A percentile compares a stretch with the other conserved stretches of the same genome.
Conservation (phyloP, 2,329 filamentous ascomycete genomes). For the Myotisia sp. region DNA sequence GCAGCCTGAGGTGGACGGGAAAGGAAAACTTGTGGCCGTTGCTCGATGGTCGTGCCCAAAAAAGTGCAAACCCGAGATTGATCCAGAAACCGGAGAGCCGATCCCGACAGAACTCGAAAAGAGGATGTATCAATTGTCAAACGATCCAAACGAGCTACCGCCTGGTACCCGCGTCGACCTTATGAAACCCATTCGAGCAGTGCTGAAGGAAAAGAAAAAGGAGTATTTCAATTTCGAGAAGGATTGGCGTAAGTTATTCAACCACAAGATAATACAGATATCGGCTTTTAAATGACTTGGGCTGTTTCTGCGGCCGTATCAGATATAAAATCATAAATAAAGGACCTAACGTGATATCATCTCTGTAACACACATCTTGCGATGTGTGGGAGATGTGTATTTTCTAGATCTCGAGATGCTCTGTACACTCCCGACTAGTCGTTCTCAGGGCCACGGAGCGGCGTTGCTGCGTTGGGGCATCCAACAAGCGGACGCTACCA, state of each 20-base stretch:
- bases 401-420: constrained; percentile 5
- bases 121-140: not conserved
- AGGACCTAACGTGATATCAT: too few species aligned
- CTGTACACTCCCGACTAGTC: constrained; percentile 1
- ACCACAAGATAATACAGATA: too few species aligned
- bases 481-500: constrained; percentile 4
- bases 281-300: too few species aligned
- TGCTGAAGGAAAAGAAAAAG: not conserved
- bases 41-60: not conserved
- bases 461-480: constrained; percentile 3
- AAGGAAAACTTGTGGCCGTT: not conserved
- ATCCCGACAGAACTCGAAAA: not conserved
- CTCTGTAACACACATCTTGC: too few species aligned
- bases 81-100: not conserved
- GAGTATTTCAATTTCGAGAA: constrained; percentile 7
- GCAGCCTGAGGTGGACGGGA: not conserved
- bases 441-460: constrained; percentile 4
- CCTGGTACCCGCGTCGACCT: not conserved
- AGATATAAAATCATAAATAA: too few species aligned
- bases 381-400: not conserved
- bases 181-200: not conserved
- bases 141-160: constrained; percentile 2
- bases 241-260: constrained; percentile 5
- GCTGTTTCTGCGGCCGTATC: too few species aligned
- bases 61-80: too few species aligned